These are phyloP conservation scores for Salmacisia buchloeana DNA, from an alignment of 1,284 basidiomycete genomes.

Conservation along the genomic window DNA sequence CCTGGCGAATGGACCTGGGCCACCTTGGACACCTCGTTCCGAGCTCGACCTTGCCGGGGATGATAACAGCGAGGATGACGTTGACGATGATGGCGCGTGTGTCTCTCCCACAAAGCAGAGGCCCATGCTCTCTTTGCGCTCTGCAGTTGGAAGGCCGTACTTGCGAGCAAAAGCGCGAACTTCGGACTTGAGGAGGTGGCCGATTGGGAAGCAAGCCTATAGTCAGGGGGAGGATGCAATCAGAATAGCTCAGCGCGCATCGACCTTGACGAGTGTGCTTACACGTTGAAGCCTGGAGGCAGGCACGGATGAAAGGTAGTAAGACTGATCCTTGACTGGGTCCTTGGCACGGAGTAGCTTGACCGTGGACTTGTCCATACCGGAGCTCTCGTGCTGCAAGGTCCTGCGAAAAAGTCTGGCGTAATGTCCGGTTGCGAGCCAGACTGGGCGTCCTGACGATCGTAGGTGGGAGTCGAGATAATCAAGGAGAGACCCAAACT, in stretches of 20 bases:
- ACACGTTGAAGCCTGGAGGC: slow-evolving; percentile 18
- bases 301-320: slow-evolving; percentile 66
- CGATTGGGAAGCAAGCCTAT: slow-evolving; percentile 64
- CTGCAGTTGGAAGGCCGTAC: slow-evolving; percentile 68
- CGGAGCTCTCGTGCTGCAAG: no score
- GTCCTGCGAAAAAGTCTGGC: slow-evolving; percentile 62
- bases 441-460: slow-evolving; percentile 27
- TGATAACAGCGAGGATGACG: neutral
- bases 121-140: slow-evolving; percentile 83
- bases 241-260: neutral
- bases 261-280: neutral
- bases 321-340: slow-evolving; percentile 80
- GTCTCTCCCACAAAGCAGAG: slow-evolving; percentile 79
- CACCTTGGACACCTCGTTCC: neutral
- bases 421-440: slow-evolving; percentile 87
- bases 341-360: slow-evolving; percentile 32
- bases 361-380: slow-evolving; percentile 3
- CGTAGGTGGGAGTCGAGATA: neutral
- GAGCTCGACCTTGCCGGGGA: neutral
- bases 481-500: no score
- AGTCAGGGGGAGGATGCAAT: neutral
- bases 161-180: slow-evolving; percentile 69
- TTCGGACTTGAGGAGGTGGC: slow-evolving; percentile 51
- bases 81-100: neutral
- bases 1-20: neutral